Evolutionary conservation across 192 early-diverging fungal species (phyloP).

Genomic region (Paraglomus occultum): DNA sequence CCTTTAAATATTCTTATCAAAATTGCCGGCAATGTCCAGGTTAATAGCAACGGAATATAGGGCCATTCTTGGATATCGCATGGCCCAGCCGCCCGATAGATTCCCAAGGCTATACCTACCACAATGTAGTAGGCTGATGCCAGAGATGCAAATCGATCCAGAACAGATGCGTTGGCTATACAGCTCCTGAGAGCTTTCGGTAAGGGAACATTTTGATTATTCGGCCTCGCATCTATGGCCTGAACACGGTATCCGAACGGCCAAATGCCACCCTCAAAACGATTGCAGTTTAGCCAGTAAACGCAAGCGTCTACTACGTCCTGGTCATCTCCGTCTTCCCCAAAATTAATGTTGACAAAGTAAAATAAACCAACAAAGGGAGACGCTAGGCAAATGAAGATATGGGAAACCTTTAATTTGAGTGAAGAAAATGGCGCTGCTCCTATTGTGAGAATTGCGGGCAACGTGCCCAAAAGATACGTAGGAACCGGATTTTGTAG

Average conservation of each 20-base stretch:
- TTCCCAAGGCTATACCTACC: background rate
- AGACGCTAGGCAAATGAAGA: background rate
- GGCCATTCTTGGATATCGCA: background rate
- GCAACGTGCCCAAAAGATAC: slow-evolving; percentile 4
- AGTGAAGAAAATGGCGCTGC: background rate
- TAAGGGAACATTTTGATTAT: too few relatives aligned
- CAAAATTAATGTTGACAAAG: background rate
- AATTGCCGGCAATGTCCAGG: background rate
- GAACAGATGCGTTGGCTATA: background rate
- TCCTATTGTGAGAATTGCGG: background rate
- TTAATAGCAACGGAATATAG: slow-evolving; percentile 5
- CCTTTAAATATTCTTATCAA: background rate
- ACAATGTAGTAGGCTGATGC: slow-evolving; percentile 8
- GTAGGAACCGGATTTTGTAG: background rate
- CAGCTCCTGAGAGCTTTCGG: too few relatives aligned
- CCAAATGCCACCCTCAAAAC: background rate
- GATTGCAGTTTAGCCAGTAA: background rate
- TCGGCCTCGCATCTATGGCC: background rate
- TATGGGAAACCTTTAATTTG: background rate
- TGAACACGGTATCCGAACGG: slow-evolving; percentile 4
- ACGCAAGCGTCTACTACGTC: background rate
- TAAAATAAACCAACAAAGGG: slow-evolving; percentile 1
- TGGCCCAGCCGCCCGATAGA: background rate
- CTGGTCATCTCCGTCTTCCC: background rate
- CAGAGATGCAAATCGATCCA: slow-evolving; percentile 3